Evolutionary conservation across 2,329 filamentous ascomycete species (phyloP).

Genomic region (Aspergillus carbonarius): DNA sequence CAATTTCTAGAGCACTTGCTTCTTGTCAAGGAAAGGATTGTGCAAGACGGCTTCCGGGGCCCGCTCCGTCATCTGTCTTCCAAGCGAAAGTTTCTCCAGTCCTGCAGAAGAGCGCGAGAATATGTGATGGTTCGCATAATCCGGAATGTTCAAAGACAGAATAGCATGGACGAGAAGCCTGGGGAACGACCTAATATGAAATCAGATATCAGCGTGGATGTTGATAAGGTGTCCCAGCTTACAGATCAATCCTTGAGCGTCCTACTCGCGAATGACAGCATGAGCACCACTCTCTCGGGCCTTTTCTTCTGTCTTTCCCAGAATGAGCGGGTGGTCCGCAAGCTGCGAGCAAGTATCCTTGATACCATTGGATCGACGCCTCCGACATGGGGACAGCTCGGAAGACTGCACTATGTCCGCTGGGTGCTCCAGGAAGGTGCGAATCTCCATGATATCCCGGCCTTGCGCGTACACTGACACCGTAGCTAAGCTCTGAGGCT

Average conservation of each 20-base stretch:
- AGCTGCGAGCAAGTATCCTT: constrained; percentile 1
- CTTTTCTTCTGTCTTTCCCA: constrained; percentile 11
- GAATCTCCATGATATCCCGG: not conserved
- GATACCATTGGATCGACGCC: constrained; percentile 1
- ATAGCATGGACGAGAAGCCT: not conserved
- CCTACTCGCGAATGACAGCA: constrained; percentile 14
- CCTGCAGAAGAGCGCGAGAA: not conserved
- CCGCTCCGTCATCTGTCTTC: not conserved
- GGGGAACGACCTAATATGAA: not conserved
- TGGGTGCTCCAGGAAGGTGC: constrained; percentile 5
- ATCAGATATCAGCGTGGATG: no score
- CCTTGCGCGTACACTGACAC: not conserved
- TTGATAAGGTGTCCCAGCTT: not conserved
- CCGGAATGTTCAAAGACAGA: not conserved
- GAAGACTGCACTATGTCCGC: constrained; percentile 11
- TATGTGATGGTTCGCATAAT: not conserved
- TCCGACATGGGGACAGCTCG: constrained; percentile 11
- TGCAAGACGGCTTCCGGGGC: constrained; percentile 10
- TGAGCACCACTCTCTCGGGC: constrained; percentile 15
- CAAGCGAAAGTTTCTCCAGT: not conserved
- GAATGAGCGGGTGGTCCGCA: constrained; percentile 4
- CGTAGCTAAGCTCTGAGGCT: constrained; percentile 1
- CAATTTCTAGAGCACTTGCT: constrained; percentile 1
- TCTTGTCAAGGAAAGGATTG: constrained; percentile 8
- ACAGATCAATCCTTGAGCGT: constrained; percentile 10